Base-by-base conservation (phyloP, 148 eudicot species). In the Limonium bicolor region DNA sequence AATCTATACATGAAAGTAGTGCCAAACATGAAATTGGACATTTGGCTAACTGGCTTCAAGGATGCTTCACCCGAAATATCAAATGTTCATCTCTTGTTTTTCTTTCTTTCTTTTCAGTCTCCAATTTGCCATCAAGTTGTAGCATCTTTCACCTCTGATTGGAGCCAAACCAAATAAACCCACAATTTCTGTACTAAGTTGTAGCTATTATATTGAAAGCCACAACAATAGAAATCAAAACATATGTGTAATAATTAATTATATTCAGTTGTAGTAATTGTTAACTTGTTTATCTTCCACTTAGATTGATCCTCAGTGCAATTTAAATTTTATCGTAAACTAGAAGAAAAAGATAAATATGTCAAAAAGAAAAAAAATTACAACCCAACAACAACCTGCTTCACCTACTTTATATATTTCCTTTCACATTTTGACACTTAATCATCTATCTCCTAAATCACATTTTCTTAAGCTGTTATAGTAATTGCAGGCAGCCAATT, bases 331-430 rank as follows among this genome's bases (percentile, higher is more conserved):
- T 23, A 29, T n/a, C 12, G 25, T 41, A 41, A n/a, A 41, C 3
- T 13, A 42, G 20, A 42, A 13, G 15, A 29, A 13, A 24, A 24
- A 24, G 7, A 4, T 25, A 20, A 7, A 26, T 23, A 26, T 40
- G 20, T 36, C 16, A 0, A 40, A 44, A 13, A 20, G 28, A 36
- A 56, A 5, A 47, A n/a, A 56, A 49, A 51, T 7, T 41, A 64
- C 44, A 58, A 51, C 45, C 53, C 33, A 51, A 19, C 48, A 43
- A 43, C 48, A 43, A 21, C 48, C 30, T 43, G 30, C 20, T 41
- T 14, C 45, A 14, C 10, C 7, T 29, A n/a, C 33, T 29, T 29
- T n/a, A 29, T 29, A 41, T 41, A 20, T 41, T 41, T 27, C 20
- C 45, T 27, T 21, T 10, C 27, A 20, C 27, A 11, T 25, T 12